Conservation (phyloP, 257 asterid genomes). For the Solanum habrochaites region DNA sequence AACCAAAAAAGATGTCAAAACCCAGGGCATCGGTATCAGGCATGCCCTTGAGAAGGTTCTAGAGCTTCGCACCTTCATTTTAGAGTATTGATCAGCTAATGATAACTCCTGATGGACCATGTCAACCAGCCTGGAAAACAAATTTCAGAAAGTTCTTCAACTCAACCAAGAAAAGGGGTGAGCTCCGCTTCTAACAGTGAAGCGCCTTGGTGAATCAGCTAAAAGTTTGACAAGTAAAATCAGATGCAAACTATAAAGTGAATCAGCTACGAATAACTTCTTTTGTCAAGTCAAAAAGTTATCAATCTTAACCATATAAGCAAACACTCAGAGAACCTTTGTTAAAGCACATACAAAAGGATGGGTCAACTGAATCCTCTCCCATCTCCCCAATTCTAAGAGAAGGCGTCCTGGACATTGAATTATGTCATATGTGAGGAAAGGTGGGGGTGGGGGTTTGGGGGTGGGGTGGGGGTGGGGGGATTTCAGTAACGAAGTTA, state of each 20-base stretch:
- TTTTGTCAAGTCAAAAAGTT: background rate
- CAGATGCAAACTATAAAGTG: background rate
- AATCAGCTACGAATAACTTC: background rate
- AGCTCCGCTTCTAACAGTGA: background rate
- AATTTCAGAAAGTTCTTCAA: constrained; percentile 6
- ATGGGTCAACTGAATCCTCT: background rate
- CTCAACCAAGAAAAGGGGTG: background rate
- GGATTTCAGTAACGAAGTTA: background rate
- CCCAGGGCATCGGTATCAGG: background rate
- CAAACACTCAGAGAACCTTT: background rate
- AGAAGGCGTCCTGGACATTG: background rate
- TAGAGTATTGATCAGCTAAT: constrained; percentile 81
- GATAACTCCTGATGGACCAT: constrained; percentile 86
- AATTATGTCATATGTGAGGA: background rate
- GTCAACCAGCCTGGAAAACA: constrained; percentile 67
- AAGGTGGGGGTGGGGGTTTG: too few species aligned
- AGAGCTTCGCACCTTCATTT: constrained; percentile 58
- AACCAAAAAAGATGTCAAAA: background rate
- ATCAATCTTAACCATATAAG: background rate
- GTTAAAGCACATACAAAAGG: background rate
- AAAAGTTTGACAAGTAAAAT: background rate
- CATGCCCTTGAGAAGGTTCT: background rate
- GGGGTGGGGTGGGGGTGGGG: too few species aligned
- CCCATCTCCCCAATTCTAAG: background rate
- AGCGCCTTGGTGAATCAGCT: background rate